A percentile compares a stretch with the other conserved stretches of the same genome.
Conservation (phyloP, 805 yeast genomes). For the Wickerhamomyces rabaulensis region DNA sequence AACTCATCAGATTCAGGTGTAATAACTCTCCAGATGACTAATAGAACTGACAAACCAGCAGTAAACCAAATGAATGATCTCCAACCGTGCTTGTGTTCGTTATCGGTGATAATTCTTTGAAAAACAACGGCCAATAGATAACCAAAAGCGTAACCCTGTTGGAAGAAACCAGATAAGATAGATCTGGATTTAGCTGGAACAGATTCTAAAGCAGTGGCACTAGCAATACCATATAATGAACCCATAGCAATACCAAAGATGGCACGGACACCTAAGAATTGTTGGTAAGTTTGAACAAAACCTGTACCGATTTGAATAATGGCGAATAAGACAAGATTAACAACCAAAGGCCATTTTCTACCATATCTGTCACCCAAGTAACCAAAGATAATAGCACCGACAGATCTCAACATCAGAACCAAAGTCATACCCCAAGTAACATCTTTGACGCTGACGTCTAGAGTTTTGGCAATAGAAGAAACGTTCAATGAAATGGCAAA, state of each 20-base stretch:
- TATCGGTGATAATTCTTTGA: conserved; percentile 56
- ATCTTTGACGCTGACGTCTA: conserved; percentile 41
- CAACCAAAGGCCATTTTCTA: conserved; percentile 51
- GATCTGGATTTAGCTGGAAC: conserved; percentile 51
- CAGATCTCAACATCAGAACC: conserved; percentile 63
- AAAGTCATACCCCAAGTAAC: conserved; percentile 57
- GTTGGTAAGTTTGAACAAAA: conserved; percentile 48
- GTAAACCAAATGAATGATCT: conserved; percentile 65
- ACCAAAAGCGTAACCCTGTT: conserved; percentile 77
- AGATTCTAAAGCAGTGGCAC: conserved; percentile 39
- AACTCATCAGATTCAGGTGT: conserved; percentile 53
- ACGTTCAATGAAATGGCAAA: conserved; percentile 53
- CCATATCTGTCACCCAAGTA: conserved; percentile 55
- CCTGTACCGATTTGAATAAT: conserved; percentile 60
- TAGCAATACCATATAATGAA: conserved; percentile 39
- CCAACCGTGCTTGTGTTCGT: conserved; percentile 46
- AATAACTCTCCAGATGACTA: conserved; percentile 36
- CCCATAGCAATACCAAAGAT: conserved; percentile 57
- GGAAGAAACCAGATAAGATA: conserved; percentile 61
- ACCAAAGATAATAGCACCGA: conserved; percentile 62
- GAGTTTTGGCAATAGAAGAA: conserved; percentile 38
- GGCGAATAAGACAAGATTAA: conserved; percentile 41
- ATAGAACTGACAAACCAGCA: conserved; percentile 47
- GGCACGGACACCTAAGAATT: conserved; percentile 59
- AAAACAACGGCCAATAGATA: conserved; percentile 60